phyloP scores from a whole-genome alignment of 78 protist species.

The Pelomyxa schiedti region DNA sequence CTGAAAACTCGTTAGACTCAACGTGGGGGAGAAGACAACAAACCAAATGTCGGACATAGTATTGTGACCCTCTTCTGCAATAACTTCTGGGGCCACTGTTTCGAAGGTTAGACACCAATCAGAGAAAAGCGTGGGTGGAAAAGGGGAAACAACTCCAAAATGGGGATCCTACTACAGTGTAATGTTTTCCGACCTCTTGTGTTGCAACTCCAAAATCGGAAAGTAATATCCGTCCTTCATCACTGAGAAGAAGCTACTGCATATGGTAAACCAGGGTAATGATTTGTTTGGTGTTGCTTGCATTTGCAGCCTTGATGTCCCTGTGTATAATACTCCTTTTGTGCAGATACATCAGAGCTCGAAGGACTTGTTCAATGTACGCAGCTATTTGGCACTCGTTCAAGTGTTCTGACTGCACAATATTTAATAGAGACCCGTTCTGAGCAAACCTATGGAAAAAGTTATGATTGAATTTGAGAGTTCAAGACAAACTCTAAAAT shows the following conservation, averaged over 20 bases:
- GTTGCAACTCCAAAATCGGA: constrained; percentile 25
- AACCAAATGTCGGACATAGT: constrained; percentile 35
- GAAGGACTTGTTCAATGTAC: neutral
- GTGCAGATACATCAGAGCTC: neutral
- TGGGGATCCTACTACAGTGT: constrained; percentile 16
- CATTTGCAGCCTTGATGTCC: constrained; percentile 22
- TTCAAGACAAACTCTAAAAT: too few species aligned
- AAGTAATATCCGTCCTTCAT: neutral
- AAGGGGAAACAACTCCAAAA: too few species aligned
- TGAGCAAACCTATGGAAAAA: too few species aligned
- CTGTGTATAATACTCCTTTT: constrained; percentile 2
- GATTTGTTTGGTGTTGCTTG: too few species aligned
- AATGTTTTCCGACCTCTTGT: neutral
- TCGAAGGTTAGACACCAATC: too few species aligned
- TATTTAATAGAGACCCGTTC: neutral
- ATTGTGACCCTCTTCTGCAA: constrained; percentile 6
- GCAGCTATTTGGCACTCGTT: too few species aligned
- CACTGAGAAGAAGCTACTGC: constrained; percentile 2
- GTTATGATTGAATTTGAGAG: too few species aligned
- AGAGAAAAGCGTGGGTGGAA: too few species aligned
- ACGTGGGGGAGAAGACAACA: too few species aligned
- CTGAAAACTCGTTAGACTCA: too few species aligned
- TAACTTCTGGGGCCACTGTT: constrained; percentile 59
- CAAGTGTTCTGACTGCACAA: too few species aligned
- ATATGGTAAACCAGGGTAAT: too few species aligned